phyloP scores from a whole-genome alignment of 2,329 filamentous ascomycete genomes.

The Nemania diffusa region DNA sequence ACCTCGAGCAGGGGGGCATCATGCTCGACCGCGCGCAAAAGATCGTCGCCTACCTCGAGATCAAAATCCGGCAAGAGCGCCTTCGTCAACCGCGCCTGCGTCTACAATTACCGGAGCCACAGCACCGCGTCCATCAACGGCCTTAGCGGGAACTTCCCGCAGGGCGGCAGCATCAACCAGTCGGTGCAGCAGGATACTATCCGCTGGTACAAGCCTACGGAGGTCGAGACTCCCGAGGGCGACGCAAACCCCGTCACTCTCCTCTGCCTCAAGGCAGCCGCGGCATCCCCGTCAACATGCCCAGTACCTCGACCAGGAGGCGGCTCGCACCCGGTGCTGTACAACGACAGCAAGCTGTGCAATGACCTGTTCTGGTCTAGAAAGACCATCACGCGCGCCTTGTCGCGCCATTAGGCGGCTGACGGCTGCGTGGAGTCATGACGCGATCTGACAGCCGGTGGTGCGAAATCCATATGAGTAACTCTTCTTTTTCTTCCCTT shows the following conservation, averaged over 20 bases:
- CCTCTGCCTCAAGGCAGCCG: conserved; percentile 30
- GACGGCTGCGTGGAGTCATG: conserved; percentile 33
- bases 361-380: conserved; percentile 27
- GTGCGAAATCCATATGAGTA: conserved; percentile 34
- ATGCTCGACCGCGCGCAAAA: conserved; percentile 24
- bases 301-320: conserved; percentile 31
- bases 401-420: conserved; percentile 31
- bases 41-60: conserved; percentile 34
- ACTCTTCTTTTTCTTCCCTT: neutral
- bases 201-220: conserved; percentile 29
- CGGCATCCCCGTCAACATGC: conserved; percentile 33
- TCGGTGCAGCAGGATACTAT: conserved; percentile 36
- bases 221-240: conserved; percentile 18
- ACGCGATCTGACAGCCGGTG: conserved; percentile 29
- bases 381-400: conserved; percentile 17
- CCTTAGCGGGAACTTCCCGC: conserved; percentile 28
- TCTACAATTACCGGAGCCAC: conserved; percentile 33
- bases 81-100: conserved; percentile 36
- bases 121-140: conserved; percentile 30
- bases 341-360: conserved; percentile 34
- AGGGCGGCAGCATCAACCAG: conserved; percentile 36
- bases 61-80: conserved; percentile 35
- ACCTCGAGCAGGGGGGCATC: conserved; percentile 14
- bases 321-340: conserved; percentile 29
- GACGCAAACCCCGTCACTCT: conserved; percentile 32